A percentile compares a stretch with the other conserved stretches of the same genome.
phyloP scores from a whole-genome alignment of 176 grass and related monocot genomes.

The Bothriochloa decipiens region DNA sequence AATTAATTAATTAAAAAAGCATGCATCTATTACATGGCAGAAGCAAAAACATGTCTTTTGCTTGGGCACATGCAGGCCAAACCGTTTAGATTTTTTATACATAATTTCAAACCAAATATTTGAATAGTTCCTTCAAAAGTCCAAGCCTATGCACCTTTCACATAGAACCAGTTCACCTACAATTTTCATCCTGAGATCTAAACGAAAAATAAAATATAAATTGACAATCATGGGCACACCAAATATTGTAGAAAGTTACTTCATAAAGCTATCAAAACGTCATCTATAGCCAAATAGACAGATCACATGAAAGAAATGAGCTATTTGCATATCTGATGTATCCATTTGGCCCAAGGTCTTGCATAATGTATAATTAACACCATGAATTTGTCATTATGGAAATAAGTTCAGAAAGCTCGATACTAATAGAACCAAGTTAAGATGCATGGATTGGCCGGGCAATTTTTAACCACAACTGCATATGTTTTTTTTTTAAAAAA shows the following conservation, averaged over 20 bases:
- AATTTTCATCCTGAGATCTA: background rate
- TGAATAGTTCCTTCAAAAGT: background rate
- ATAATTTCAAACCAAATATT: background rate
- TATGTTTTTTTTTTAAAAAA: background rate
- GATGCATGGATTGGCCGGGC: background rate
- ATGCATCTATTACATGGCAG: background rate
- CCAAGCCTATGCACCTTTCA: background rate
- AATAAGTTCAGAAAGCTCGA: background rate
- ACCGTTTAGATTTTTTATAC: background rate
- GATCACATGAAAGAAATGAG: background rate
- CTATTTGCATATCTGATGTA: background rate
- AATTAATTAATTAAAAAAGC: background rate
- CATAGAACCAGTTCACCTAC: background rate
- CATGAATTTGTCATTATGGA: background rate
- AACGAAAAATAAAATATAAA: background rate
- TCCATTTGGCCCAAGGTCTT: background rate
- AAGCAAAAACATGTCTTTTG: background rate
- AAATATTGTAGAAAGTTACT: background rate
- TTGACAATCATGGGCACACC: background rate
- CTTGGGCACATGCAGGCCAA: background rate
- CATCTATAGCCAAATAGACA: background rate
- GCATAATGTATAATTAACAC: slow-evolving; percentile 1
- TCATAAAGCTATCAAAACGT: background rate
- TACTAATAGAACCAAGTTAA: background rate
- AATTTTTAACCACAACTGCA: background rate